Conservation (phyloP, 148 eudicot genomes). For the Limonium bicolor region DNA sequence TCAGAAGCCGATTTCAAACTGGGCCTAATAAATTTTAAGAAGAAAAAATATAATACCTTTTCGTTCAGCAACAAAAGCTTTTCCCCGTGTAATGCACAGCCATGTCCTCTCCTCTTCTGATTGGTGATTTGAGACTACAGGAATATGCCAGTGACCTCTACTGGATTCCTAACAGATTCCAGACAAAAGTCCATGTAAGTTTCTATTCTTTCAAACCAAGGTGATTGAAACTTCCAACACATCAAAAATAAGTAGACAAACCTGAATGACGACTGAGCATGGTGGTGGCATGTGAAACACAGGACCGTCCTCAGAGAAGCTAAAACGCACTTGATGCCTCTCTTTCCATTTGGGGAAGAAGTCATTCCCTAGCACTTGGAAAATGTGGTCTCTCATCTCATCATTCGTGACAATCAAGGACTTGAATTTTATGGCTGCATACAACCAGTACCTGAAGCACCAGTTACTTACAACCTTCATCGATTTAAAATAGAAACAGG, state of each 20-base stretch:
- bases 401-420: conserved; percentile 78
- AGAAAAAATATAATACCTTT: conserved; percentile 23
- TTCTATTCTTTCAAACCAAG: not conserved
- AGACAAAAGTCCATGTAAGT: not conserved
- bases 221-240: not conserved
- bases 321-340: conserved; percentile 89
- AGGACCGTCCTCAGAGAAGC: conserved; percentile 57
- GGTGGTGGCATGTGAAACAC: conserved; percentile 90
- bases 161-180: conserved; percentile 48
- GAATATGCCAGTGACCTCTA: conserved; percentile 89
- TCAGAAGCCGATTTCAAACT: too few species aligned
- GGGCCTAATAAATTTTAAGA: too few species aligned
- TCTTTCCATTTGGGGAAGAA: conserved; percentile 93
- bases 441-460: conserved; percentile 80
- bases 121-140: conserved; percentile 49
- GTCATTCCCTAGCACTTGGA: conserved; percentile 79
- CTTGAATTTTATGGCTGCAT: conserved; percentile 77
- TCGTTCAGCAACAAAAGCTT: conserved; percentile 9
- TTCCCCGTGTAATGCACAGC: conserved; percentile 59
- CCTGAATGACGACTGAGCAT: conserved; percentile 86
- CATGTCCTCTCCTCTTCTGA: conserved; percentile 56
- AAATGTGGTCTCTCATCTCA: conserved; percentile 89
- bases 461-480: too few species aligned
- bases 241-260: conserved; percentile 5
- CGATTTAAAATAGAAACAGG: too few species aligned